A percentile compares a stretch with the other conserved stretches of the same genome.
phyloP scores from a whole-genome alignment of 345 rosid genomes.

The Clarkia xantiana region DNA sequence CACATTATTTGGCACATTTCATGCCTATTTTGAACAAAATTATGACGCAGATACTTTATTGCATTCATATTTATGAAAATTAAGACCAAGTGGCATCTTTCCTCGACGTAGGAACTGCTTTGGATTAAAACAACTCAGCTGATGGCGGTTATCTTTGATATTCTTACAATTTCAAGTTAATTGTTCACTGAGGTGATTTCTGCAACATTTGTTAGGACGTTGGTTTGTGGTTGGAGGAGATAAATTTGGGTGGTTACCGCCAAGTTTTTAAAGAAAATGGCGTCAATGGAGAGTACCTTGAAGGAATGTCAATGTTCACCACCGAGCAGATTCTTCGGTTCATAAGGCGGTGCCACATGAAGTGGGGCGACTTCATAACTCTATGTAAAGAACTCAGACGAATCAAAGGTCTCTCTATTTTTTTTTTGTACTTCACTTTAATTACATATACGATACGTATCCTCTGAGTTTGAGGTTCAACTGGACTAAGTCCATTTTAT shows the following conservation, averaged over 20 bases:
- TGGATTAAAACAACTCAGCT: no score
- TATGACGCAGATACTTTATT: no score
- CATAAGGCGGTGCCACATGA: conserved; percentile 96
- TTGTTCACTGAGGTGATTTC: not conserved
- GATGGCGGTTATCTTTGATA: no score
- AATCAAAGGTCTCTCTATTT: conserved; percentile 51
- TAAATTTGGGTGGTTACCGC: conserved; percentile 74
- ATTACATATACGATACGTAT: no score
- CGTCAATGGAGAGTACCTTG: conserved; percentile 84
- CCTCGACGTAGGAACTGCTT: no score
- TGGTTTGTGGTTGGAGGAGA: conserved; percentile 88
- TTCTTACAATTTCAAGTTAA: no score
- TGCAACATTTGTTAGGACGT: conserved; percentile 43
- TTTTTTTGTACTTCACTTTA: not conserved
- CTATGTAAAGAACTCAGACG: conserved; percentile 92
- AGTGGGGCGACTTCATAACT: conserved; percentile 97
- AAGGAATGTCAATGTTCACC: conserved; percentile 94
- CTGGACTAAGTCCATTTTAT: no score
- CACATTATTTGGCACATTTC: no score
- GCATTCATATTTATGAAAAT: no score
- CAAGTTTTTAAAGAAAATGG: conserved; percentile 78
- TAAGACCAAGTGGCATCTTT: no score
- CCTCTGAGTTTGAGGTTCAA: no score
- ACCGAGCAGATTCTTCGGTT: conserved; percentile 92
- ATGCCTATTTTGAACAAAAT: no score